A percentile compares a stretch with the other conserved stretches of the same genome.
These are phyloP conservation scores for Globisporangium paroecandrum DNA, from an alignment of 352 stramenopile genomes.

Conservation along the genomic window DNA sequence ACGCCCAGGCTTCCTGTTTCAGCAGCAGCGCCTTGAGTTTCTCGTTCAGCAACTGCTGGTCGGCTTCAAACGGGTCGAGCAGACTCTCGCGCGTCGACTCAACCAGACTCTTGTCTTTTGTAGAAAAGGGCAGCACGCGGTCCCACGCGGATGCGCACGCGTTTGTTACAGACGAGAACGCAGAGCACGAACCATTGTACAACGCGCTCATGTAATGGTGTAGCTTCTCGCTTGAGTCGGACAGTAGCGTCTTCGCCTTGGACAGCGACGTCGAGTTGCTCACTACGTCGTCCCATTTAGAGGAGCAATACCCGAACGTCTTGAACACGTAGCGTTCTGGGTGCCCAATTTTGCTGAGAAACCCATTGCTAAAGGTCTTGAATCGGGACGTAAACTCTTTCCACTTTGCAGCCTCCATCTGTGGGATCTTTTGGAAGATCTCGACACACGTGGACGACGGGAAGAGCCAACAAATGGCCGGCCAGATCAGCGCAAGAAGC, in stretches of 20 bases:
- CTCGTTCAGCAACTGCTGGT: slow-evolving; percentile 18
- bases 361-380: background rate
- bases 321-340: background rate
- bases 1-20: slow-evolving; percentile 34
- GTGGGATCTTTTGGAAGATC: background rate
- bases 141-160: slow-evolving; percentile 1
- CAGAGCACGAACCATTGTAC: background rate
- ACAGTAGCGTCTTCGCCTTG: background rate
- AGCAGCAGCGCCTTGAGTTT: slow-evolving; percentile 30
- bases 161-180: background rate
- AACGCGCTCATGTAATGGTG: background rate
- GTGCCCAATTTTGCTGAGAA: background rate
- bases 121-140: background rate
- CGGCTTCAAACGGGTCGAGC: slow-evolving; percentile 16
- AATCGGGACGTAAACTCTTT: background rate
- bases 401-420: background rate
- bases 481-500: slow-evolving; percentile 2
- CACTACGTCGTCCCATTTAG: background rate
- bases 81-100: slow-evolving; percentile 9
- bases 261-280: background rate
- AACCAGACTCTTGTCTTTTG: background rate
- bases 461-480: background rate
- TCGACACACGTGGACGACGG: background rate
- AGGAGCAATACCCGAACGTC: background rate
- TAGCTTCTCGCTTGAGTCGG: background rate